These are phyloP conservation scores for Bipolaris victoriae DNA, from an alignment of 2,329 filamentous ascomycete species.

Conservation along the genomic window DNA sequence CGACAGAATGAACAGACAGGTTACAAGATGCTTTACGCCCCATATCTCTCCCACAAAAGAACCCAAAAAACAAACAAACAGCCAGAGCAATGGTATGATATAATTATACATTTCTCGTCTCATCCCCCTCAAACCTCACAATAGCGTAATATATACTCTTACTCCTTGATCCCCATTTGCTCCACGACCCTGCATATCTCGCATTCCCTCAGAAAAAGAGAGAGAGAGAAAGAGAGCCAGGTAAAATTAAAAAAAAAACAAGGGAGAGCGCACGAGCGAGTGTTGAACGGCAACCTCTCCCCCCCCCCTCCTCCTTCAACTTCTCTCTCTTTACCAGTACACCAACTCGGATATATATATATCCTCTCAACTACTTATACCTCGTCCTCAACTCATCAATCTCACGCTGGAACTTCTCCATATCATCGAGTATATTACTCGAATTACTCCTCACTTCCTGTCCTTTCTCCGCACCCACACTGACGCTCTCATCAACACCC, in stretches of 20 bases:
- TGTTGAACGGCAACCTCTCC: too few species aligned
- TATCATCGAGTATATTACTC: slow-evolving; percentile 46
- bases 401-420: slow-evolving; percentile 49
- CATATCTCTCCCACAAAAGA: too few species aligned
- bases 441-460: slow-evolving; percentile 21
- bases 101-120: not conserved
- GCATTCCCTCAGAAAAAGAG: not conserved
- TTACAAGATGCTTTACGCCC: too few species aligned
- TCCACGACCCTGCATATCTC: not conserved
- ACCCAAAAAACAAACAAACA: not conserved
- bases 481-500: slow-evolving; percentile 6
- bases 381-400: slow-evolving; percentile 46
- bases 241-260: too few species aligned
- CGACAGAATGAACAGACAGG: too few species aligned
- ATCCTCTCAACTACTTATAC: slow-evolving; percentile 23
- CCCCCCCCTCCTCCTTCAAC: not conserved
- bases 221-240: not conserved
- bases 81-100: not conserved
- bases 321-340: not conserved
- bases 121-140: too few species aligned
- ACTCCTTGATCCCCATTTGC: not conserved
- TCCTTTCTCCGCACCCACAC: not conserved
- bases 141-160: not conserved
- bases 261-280: too few species aligned
- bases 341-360: not conserved